Percentiles rank a stretch among this genome's conserved stretches.
Conservation (phyloP, 805 yeast species). For the Yarrowia sp. region DNA sequence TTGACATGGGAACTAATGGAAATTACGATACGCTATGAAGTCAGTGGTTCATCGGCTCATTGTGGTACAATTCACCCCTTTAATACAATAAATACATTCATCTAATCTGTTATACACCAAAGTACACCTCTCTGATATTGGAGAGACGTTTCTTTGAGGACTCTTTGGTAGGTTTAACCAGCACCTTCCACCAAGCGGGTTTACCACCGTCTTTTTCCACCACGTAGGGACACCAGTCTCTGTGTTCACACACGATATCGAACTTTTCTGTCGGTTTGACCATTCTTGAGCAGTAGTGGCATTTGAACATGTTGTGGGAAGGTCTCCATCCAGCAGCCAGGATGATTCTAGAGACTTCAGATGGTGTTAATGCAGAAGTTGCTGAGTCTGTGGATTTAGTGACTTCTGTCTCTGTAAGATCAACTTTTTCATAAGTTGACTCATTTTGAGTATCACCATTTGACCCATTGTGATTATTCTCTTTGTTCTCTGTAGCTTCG, state of each 20-base stretch:
- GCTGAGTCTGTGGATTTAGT: not conserved
- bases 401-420: not conserved
- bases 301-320: not conserved
- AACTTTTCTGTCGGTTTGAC: not conserved
- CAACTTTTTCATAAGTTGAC: not conserved
- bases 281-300: slow-evolving; percentile 6
- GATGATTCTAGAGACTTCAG: not conserved
- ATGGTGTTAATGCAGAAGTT: not conserved
- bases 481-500: not conserved
- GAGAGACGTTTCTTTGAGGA: slow-evolving; percentile 25
- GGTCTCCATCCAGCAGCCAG: slow-evolving; percentile 19
- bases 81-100: slow-evolving; percentile 4
- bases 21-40: no score
- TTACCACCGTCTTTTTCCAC: slow-evolving; percentile 15
- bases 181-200: slow-evolving; percentile 21
- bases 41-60: no score
- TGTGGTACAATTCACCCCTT: no score
- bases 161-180: slow-evolving; percentile 5
- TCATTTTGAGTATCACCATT: not conserved
- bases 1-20: no score
- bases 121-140: slow-evolving; percentile 17
- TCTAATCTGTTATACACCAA: slow-evolving; percentile 12
- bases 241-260: slow-evolving; percentile 10
- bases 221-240: slow-evolving; percentile 31
- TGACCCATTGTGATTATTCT: not conserved